These are phyloP conservation scores for Mycena sp. DNA, from an alignment of 1,284 basidiomycete genomes.

Conservation along the genomic window DNA sequence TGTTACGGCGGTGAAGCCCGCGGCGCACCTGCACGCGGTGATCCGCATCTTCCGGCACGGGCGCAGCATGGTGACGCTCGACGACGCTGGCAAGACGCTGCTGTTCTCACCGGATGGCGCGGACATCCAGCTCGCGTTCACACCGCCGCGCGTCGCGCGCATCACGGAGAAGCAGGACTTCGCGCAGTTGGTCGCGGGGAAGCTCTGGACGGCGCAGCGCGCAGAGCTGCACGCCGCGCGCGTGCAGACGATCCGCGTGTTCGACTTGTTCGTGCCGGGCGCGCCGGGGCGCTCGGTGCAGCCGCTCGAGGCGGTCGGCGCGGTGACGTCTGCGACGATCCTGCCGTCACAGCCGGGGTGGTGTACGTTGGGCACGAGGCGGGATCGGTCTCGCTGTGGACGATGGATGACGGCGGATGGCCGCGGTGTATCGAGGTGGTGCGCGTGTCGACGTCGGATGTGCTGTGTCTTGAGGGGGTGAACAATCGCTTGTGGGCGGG, in stretches of 20 bases:
- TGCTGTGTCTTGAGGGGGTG: constrained; percentile 84
- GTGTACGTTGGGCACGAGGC: constrained; percentile 96
- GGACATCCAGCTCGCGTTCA: constrained; percentile 52
- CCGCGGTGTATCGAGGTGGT: constrained; percentile 74
- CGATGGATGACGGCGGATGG: constrained; percentile 57
- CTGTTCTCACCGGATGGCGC: constrained; percentile 65
- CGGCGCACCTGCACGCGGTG: constrained; percentile 74
- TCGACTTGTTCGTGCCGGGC: constrained; percentile 72
- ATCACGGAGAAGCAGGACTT: constrained; percentile 87
- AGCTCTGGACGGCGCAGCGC: constrained; percentile 84
- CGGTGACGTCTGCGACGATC: constrained; percentile 84
- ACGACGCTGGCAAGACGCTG: constrained; percentile 85
- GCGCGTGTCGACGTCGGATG: constrained; percentile 83
- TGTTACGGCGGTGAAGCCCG: constrained; percentile 64
- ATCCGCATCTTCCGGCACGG: constrained; percentile 78
- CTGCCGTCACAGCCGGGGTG: constrained; percentile 73
- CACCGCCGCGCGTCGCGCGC: constrained; percentile 71
- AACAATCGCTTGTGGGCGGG: constrained; percentile 88
- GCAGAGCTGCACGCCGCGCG: constrained; percentile 57
- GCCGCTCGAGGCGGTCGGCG: constrained; percentile 74
- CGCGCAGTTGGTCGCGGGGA: constrained; percentile 73
- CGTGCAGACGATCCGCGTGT: constrained; percentile 80
- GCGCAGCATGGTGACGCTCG: constrained; percentile 77
- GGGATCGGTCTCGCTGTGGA: constrained; percentile 88
- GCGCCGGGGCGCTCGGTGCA: constrained; percentile 58